These are phyloP conservation scores for Lactarius pseudohatsudake DNA, from an alignment of 768 basidiomycete species.

Conservation along the genomic window DNA sequence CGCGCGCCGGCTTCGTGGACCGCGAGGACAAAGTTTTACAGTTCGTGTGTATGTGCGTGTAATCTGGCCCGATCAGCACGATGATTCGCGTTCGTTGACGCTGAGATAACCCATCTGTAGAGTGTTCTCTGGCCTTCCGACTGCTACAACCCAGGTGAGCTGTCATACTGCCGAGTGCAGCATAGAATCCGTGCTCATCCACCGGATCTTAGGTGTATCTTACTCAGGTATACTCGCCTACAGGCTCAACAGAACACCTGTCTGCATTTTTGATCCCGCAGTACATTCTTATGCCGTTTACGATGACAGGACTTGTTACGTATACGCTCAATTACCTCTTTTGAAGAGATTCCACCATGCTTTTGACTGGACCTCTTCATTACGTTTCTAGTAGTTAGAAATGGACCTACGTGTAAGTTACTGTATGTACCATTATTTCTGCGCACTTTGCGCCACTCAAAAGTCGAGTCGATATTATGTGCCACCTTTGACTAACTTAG, in stretches of 20 bases:
- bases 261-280: conserved; percentile 63
- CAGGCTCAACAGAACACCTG: conserved; percentile 61
- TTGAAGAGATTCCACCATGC: conserved; percentile 5
- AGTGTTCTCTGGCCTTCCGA: conserved; percentile 27
- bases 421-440: neutral
- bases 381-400: neutral
- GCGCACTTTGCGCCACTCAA: neutral
- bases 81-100: conserved; percentile 57
- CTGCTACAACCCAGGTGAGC: conserved; percentile 25
- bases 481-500: too few species aligned
- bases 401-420: neutral
- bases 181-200: neutral
- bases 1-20: conserved; percentile 46
- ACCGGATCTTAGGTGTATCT: conserved; percentile 48
- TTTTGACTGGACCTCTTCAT: neutral
- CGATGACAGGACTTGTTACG: conserved; percentile 24
- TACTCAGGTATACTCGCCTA: conserved; percentile 66
- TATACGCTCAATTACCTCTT: conserved; percentile 28
- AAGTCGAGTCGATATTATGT: neutral
- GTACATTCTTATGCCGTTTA: conserved; percentile 28
- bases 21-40: conserved; percentile 56
- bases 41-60: conserved; percentile 66
- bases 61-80: conserved; percentile 40
- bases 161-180: neutral
- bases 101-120: conserved; percentile 60